Base-by-base conservation (phyloP, 176 grass and related monocot species). In the Microstegium vimineum region DNA sequence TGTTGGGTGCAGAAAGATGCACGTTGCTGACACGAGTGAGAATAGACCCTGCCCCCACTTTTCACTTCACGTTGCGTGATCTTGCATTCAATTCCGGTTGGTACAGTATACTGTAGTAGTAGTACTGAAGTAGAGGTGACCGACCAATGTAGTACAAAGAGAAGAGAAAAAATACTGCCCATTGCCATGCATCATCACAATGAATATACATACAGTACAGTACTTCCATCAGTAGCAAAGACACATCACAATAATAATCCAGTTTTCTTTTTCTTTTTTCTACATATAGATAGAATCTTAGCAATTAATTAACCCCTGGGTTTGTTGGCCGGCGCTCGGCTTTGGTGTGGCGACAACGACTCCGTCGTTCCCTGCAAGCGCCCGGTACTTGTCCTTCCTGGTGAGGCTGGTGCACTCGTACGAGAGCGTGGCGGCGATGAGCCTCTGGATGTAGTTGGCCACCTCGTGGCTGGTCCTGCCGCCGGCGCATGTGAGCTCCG, bases 371-470 rank as follows among this genome's bases (percentile, higher is more conserved):
- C 94, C 87, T 3, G 90, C 85, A 2, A 94, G 92, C 23, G 92
- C 90, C 41, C 81, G 18, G 90, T 97, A 97, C 85, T 97, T 97
- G 66, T 97, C 94, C 86, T 87, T 97, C 84, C 94, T 90, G 20
- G 92, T 97, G 90, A 97, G 87, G 83, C 76, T 87, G 40, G 94
- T 97, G 86, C 94, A 97, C 90, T 94, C 83, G 82, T 90, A 97
- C 12, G 90, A 90, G 42, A 97, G 92, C 23, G 90, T 82, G 75
- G 92, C 74, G 17, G 87, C 94, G 35, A 97, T 87, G 52, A 92
- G 86, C 84, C 77, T 94, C 86, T 97, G 94, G 52, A 97, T 88
- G 74, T 94, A 83, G 73, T 94, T 97, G 33, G 94, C 92, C 67
- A 94, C 89, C 81, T 97, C 87, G 76, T 90, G 83, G 72, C 89